Base-by-base conservation (phyloP, 805 yeast species). In the Wickerhamiella occidentalis region DNA sequence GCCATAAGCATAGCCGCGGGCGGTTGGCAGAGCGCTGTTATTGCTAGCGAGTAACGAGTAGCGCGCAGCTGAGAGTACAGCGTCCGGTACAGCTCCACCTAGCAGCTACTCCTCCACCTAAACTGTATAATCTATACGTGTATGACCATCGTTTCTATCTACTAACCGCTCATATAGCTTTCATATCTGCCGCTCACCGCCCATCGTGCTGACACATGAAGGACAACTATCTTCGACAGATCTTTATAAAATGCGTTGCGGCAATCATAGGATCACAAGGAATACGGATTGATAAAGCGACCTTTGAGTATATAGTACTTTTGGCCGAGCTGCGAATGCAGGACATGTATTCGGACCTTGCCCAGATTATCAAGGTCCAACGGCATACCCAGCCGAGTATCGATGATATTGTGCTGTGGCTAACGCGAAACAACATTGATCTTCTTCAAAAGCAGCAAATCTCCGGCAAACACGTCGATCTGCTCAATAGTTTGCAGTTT, bases 11-110 rank as follows among this genome's bases (percentile, higher is more conserved):
- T 82, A 29, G 74, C 83, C 1, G 85, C 88, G 6, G 80, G 79
- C 13, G 94, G 92, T 1, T 83, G 90, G 90, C 92, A 83, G 51
- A 75, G 85, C 5, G 78, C 80, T 40, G 87, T 86, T 1, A 66
- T 83, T 47, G 67, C n/a, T 6, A 15, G 19, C 15, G 38, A 4
- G 15, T 29, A 29, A 29, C 5, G 7, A 23, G 26, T 23, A 5
- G n/a, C n/a, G n/a, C n/a, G n/a, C n/a, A n/a, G n/a, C n/a, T n/a
- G n/a, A n/a, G n/a, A n/a, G n/a, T n/a, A n/a, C n/a, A n/a, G n/a
- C n/a, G n/a, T n/a, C n/a, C n/a, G n/a, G n/a, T n/a, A n/a, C n/a
- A n/a, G n/a, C n/a, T n/a, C n/a, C n/a, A n/a, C n/a, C n/a, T n/a
- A n/a, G n/a, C n/a, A n/a, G n/a, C n/a, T n/a, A n/a, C n/a, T n/a